Percentiles rank a stretch among this genome's conserved stretches.
These are phyloP conservation scores for Rhodotorula sp. DNA, from an alignment of 1,284 basidiomycete species.

Conservation along the genomic window DNA sequence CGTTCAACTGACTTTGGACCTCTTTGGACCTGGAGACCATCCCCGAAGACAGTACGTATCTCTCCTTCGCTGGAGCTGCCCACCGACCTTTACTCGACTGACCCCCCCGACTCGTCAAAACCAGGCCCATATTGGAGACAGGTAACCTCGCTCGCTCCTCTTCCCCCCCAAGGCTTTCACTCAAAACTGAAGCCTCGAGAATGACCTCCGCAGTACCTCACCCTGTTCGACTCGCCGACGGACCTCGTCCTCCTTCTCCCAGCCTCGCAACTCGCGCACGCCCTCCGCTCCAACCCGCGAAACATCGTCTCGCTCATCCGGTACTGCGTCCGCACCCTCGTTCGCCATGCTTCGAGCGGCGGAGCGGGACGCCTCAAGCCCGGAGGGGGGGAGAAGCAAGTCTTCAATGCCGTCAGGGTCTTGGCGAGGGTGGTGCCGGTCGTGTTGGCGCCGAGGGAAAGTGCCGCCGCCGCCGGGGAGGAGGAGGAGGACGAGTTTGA, in stretches of 20 bases:
- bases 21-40: not conserved
- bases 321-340: constrained; percentile 70
- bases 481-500: constrained; percentile 59
- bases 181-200: not conserved
- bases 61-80: too few species aligned
- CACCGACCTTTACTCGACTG: too few species aligned
- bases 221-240: constrained; percentile 78
- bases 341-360: constrained; percentile 52
- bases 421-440: constrained; percentile 83
- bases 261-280: constrained; percentile 64
- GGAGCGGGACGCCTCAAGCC: too few species aligned
- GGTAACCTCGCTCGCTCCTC: not conserved
- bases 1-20: too few species aligned
- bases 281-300: constrained; percentile 73
- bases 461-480: not conserved
- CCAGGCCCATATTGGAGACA: constrained; percentile 64
- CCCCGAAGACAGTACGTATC: constrained; percentile 4
- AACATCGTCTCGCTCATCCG: constrained; percentile 79
- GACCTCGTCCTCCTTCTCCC: constrained; percentile 84
- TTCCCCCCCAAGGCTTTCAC: too few species aligned
- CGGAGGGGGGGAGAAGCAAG: too few species aligned
- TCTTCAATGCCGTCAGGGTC: constrained; percentile 77
- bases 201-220: constrained; percentile 80
- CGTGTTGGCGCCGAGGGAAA: constrained; percentile 69
- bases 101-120: too few species aligned